Evolutionary conservation across 805 yeast species (phyloP).

Genomic region (Candida caryicola): DNA sequence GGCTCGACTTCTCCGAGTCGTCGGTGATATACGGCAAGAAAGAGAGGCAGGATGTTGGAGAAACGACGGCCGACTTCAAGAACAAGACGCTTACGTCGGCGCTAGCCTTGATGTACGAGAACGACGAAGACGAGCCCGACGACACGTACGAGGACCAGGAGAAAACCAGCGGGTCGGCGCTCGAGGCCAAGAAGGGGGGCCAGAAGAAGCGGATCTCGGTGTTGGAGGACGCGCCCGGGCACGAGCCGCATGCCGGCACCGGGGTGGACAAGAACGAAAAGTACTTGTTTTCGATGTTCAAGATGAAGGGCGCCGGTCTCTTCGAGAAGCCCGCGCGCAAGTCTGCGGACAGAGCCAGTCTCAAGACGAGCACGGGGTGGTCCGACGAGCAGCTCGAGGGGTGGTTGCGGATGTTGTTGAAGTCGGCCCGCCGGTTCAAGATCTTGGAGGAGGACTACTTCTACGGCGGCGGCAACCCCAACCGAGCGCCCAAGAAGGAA

Average conservation of each 20-base stretch:
- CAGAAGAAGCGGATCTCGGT: constrained; percentile 25
- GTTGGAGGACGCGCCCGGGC: constrained; percentile 21
- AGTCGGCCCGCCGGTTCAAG: constrained; percentile 60
- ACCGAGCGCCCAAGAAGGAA: constrained; percentile 7
- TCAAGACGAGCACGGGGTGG: constrained; percentile 61
- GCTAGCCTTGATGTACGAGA: constrained; percentile 59
- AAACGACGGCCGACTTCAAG: constrained; percentile 41
- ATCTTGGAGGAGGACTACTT: constrained; percentile 60
- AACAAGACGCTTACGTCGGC: constrained; percentile 61
- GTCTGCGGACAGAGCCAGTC: constrained; percentile 45
- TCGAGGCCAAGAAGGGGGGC: constrained; percentile 12
- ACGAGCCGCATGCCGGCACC: constrained; percentile 5
- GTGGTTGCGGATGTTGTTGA: constrained; percentile 77
- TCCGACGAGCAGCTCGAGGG: constrained; percentile 91
- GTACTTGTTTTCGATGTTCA: constrained; percentile 54
- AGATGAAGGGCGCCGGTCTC: constrained; percentile 41
- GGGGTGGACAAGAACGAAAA: constrained; percentile 49
- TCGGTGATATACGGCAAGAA: constrained; percentile 35
- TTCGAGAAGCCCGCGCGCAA: constrained; percentile 50
- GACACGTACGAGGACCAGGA: constrained; percentile 67
- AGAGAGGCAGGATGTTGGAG: constrained; percentile 11
- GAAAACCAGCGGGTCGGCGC: constrained; percentile 29
- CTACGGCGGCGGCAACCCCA: constrained; percentile 13
- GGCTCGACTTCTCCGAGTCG: constrained; percentile 23
- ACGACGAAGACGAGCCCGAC: constrained; percentile 84